Conservation (phyloP, 352 stramenopile species). For the Phytophthora nicotianae region DNA sequence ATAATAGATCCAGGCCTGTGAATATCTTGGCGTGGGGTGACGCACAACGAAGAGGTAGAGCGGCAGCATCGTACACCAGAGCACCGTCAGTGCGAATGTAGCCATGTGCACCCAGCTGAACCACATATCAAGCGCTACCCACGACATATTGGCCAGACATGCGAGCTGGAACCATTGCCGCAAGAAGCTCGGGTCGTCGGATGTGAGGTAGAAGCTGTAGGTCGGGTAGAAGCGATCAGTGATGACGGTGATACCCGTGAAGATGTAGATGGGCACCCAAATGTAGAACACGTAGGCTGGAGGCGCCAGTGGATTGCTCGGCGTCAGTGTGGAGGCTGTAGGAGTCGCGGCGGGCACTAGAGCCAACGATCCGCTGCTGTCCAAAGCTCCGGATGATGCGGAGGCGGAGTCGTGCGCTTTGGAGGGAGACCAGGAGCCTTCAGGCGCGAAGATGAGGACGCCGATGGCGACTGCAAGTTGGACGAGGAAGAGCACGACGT, state of each 20-base stretch:
- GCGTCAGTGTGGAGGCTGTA: constrained; percentile 32
- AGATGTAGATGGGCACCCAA: constrained; percentile 61
- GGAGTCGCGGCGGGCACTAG: constrained; percentile 9
- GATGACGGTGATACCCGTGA: constrained; percentile 47
- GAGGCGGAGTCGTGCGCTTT: not conserved
- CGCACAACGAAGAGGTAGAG: constrained; percentile 65
- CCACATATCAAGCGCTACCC: constrained; percentile 56
- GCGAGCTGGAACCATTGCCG: constrained; percentile 61
- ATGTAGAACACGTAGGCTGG: constrained; percentile 55
- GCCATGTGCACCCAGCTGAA: constrained; percentile 60
- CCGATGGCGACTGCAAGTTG: constrained; percentile 30
- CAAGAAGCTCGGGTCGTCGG: constrained; percentile 49
- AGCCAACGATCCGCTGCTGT: constrained; percentile 32
- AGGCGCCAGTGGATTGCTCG: constrained; percentile 48
- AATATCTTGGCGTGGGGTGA: constrained; percentile 47
- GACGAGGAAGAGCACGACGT: constrained; percentile 39
- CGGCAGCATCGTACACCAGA: constrained; percentile 60
- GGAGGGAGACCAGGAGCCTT: constrained; percentile 34
- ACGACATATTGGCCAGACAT: constrained; percentile 57
- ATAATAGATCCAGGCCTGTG: constrained; percentile 55
- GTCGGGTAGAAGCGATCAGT: constrained; percentile 59
- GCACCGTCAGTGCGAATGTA: constrained; percentile 56
- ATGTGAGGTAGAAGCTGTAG: constrained; percentile 65
- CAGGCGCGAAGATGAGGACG: constrained; percentile 39
- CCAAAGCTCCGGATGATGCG: constrained; percentile 17